phyloP scores from a whole-genome alignment of 371 early-diverging fungal genomes.

The Zancudomyces culisetae region DNA sequence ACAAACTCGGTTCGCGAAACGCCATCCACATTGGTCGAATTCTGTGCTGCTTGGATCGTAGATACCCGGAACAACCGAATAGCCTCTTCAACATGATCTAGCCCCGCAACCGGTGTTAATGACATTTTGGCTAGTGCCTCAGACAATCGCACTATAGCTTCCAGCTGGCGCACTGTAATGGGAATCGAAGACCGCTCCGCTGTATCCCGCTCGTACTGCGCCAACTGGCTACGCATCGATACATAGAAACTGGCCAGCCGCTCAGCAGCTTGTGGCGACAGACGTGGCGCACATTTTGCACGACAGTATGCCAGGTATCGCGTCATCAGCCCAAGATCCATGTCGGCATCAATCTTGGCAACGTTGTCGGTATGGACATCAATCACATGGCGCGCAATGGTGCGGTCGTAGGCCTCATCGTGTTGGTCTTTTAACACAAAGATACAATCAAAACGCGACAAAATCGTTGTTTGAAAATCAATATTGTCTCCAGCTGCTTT shows the following conservation, averaged over 20 bases:
- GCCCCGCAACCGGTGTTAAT: slow-evolving; percentile 70
- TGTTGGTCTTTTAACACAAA: slow-evolving; percentile 90
- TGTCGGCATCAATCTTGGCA: slow-evolving; percentile 44
- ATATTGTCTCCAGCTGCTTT: slow-evolving; percentile 97
- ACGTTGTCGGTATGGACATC: slow-evolving; percentile 71
- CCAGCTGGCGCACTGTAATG: slow-evolving; percentile 96
- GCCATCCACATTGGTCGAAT: slow-evolving; percentile 59
- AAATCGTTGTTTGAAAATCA: slow-evolving; percentile 98
- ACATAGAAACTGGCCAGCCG: slow-evolving; percentile 91
- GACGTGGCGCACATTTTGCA: slow-evolving; percentile 81
- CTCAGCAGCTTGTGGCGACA: slow-evolving; percentile 69
- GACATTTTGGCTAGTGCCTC: slow-evolving; percentile 97
- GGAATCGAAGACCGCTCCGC: slow-evolving; percentile 79
- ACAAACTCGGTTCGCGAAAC: slow-evolving; percentile 48
- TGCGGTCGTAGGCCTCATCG: slow-evolving; percentile 66
- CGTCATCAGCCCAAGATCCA: slow-evolving; percentile 81
- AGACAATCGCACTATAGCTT: slow-evolving; percentile 97
- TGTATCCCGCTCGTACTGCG: slow-evolving; percentile 52
- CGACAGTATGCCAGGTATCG: slow-evolving; percentile 89
- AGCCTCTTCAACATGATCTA: slow-evolving; percentile 95
- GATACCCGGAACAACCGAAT: slow-evolving; percentile 94
- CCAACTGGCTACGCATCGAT: slow-evolving; percentile 72
- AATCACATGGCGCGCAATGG: slow-evolving; percentile 83
- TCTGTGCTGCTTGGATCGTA: slow-evolving; percentile 94
- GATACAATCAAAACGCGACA: slow-evolving; percentile 94